Evolutionary conservation across 805 yeast species (phyloP).

Genomic region (Starmerella kuoi): DNA sequence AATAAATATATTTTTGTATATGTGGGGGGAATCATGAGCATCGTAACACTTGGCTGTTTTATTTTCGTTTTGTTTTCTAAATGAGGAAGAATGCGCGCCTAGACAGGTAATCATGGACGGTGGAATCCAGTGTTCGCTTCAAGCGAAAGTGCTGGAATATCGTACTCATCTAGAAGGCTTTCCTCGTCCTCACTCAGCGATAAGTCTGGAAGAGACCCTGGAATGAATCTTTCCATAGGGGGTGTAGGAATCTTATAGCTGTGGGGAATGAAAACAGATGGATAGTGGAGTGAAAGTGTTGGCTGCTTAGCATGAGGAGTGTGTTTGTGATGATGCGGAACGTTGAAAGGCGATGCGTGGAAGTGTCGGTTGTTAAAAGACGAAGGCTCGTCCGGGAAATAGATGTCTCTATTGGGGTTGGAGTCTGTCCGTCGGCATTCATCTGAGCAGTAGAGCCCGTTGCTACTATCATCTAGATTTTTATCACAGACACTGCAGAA

Average conservation of each 20-base stretch:
- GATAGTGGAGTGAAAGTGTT: constrained; percentile 9
- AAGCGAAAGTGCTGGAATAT: constrained; percentile 13
- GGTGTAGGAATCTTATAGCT: not conserved
- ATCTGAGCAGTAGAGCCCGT: constrained; percentile 28
- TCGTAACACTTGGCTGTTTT: not conserved
- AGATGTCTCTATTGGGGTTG: not conserved
- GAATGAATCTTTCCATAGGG: not conserved
- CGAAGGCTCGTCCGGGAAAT: not conserved
- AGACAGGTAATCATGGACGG: too few species aligned
- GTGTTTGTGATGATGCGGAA: not conserved
- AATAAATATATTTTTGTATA: constrained; percentile 3
- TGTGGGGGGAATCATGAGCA: not conserved
- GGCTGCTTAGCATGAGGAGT: constrained; percentile 1
- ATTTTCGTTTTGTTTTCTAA: not conserved
- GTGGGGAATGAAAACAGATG: constrained; percentile 11
- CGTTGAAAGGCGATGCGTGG: not conserved
- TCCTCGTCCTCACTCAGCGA: constrained; percentile 19
- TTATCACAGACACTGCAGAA: constrained; percentile 31
- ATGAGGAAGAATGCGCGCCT: too few species aligned
- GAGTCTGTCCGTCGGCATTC: constrained; percentile 26
- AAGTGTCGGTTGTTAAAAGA: not conserved
- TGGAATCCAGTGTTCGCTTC: not conserved
- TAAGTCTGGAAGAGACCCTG: constrained; percentile 13
- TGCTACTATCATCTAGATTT: constrained; percentile 22
- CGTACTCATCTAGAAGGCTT: constrained; percentile 7